Evolutionary conservation across 441 rosid species (phyloP), one percentile per base, ranked within the genome.

Genomic region (Populus trichocarpa): DNA sequence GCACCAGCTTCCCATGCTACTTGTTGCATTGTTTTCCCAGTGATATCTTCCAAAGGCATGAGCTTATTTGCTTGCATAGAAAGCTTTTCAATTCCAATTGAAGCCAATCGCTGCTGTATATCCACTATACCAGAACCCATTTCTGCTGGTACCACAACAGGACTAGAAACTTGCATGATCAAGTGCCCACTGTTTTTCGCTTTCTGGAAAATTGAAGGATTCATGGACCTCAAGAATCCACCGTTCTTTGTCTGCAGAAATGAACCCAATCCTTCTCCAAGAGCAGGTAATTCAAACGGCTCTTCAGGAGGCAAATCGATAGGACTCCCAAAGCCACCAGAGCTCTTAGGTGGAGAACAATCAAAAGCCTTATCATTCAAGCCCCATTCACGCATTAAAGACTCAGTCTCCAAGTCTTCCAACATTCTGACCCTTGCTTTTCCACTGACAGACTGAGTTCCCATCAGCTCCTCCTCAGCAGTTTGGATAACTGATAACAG

Each of bases 111-210:
- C 86, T 89, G 90, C 73, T 93, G 89, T 80, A 91, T 86, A 70
- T 88, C 97, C 87, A 86, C 87, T 77, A 92, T 84, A 77, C 88
- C 89, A 76, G 92, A 89, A 70, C 99, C 99, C 99, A 96, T 93
- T 85, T 91, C 98, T 30, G 98, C 97, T 23, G 99, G 99, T 71
- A 96, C 94, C 75, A 96, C 99, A 76, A 93, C 95, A 4, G 99
- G 98, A 82, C 85, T 89, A 67, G 99, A 96, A 81, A 89, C 97
- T 84, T 96, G 99, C 97, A 96, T 96, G 84, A 96, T 81, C 89
- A 96, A 86, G 86, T 81, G 89, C 76, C 98, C 97, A 35, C 90
- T 87, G 30, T 82, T 84, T 87, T 93, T 91, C 2, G 91, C 86
- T 46, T 84, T 89, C 61, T 69, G 82, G 83, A 93, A 96, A 71